Base-by-base conservation (phyloP, 2,329 filamentous ascomycete genomes). In the Pseudocercospora vitis region DNA sequence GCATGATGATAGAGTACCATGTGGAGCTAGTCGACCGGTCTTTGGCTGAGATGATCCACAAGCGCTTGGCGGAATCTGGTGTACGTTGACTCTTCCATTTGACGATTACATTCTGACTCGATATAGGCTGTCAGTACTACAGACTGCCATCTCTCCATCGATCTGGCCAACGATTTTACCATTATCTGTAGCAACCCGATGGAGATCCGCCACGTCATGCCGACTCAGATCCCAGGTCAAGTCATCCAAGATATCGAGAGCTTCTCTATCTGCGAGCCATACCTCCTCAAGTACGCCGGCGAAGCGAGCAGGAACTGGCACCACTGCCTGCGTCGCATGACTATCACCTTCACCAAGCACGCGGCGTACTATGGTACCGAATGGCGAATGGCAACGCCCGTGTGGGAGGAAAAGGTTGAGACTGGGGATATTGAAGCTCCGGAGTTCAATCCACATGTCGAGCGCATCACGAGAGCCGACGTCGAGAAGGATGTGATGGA, bases 251-350 rank as follows among this genome's bases (percentile, higher is more conserved):
- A 28, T 4, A 46, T 52, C 40, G 29, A 24, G 2, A 26, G 28
- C 1, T 46, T 52, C 23, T 32, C 24, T 8, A 47, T 52, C 14
- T 46, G 39, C 16, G 49, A 52, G 11, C 49, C 40, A 14, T 52
- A 52, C 26, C 26, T 52, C 6, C 44, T 24, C 28, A 14, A 28
- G 9, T 52, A 28, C 49, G 19, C 31, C 3, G 32, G 9, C 4
- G 39, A 45, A n/a, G 21, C 11, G 9, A 29, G 21, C 12, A 31
- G 3, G 14, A 16, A 9, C 24, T 46, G 24, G 24, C 40, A 45
- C 49, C 33, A 46, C 40, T 46, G 12, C 14, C 49, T 52, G 9
- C 49, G 49, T 1, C 49, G 49, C 39, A 45, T 40, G 49, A 52
- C 40, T 1, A 35, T 52, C 21, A 37, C 31, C 12, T 52, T 52